Conservation (phyloP, 1,284 basidiomycete genomes). For the Wolfiporia cocos region DNA sequence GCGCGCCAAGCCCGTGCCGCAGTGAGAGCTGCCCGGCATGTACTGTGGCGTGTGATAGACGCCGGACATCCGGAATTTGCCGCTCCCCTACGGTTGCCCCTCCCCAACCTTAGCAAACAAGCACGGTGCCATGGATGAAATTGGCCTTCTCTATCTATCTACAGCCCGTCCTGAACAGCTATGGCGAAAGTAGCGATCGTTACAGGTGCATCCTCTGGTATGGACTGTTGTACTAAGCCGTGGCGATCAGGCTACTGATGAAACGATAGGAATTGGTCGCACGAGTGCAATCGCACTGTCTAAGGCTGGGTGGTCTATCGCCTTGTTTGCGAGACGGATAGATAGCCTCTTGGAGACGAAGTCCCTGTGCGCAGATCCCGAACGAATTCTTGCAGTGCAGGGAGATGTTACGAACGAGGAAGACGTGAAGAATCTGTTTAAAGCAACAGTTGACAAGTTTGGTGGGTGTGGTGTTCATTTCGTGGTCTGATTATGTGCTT, state of each 20-base stretch:
- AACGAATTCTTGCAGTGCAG: conserved; percentile 33
- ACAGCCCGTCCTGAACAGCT: no score
- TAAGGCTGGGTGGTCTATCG: conserved; percentile 37
- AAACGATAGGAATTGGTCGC: conserved; percentile 39
- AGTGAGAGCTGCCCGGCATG: no score
- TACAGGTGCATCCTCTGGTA: conserved; percentile 17
- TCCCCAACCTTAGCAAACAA: no score
- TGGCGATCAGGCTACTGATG: neutral
- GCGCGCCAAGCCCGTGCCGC: no score
- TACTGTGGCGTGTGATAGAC: no score
- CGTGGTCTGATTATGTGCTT: neutral
- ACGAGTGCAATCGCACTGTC: conserved; percentile 43
- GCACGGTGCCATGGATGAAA: no score
- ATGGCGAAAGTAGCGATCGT: conserved; percentile 19
- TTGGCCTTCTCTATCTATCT: no score
- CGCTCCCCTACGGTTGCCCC: no score
- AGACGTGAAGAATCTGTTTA: conserved; percentile 58
- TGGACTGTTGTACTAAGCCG: neutral
- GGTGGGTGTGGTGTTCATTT: conserved; percentile 31
- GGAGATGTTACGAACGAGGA: conserved; percentile 63
- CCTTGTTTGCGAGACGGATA: conserved; percentile 45
- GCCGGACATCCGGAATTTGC: no score
- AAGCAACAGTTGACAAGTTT: conserved; percentile 45
- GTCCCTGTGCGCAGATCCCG: conserved; percentile 36
- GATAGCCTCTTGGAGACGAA: conserved; percentile 56